Conservation (phyloP, 192 early-diverging fungal species). For the Rhizoclosmatium globosum region DNA sequence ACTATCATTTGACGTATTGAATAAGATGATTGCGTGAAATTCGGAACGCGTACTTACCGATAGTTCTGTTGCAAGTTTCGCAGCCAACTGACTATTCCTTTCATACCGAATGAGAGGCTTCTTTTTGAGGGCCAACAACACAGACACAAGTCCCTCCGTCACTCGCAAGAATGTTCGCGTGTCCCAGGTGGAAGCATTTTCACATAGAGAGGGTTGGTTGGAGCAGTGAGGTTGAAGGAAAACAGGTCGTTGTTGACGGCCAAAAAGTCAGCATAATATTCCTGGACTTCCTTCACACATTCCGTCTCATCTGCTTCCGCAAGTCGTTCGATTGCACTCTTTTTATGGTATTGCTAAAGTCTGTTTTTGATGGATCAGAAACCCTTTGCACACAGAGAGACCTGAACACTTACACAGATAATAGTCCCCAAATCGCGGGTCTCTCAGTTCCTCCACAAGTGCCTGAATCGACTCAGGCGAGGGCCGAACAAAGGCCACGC, state of each 20-base stretch:
- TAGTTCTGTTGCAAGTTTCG: constrained; percentile 82
- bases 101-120: constrained; percentile 93
- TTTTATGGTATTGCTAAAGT: constrained; percentile 96
- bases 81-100: constrained; percentile 80
- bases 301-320: constrained; percentile 97
- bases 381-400: neutral
- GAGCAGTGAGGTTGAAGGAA: constrained; percentile 74
- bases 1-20: constrained; percentile 47
- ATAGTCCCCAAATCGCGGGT: constrained; percentile 95
- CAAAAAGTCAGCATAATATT: constrained; percentile 93
- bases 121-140: constrained; percentile 88
- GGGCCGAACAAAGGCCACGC: constrained; percentile 90
- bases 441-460: constrained; percentile 88
- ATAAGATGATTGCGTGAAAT: neutral
- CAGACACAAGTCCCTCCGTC: constrained; percentile 78
- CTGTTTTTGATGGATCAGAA: constrained; percentile 45
- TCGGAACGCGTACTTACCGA: constrained; percentile 49
- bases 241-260: constrained; percentile 86
- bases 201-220: constrained; percentile 75
- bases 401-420: constrained; percentile 78
- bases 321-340: constrained; percentile 88
- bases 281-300: constrained; percentile 94
- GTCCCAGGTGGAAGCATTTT: constrained; percentile 80
- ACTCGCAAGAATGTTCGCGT: constrained; percentile 75
- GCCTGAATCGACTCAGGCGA: constrained; percentile 84